Evolutionary conservation across 2,329 filamentous ascomycete genomes (phyloP), one percentile per base, ranked within the genome.

Genomic region (Aspergillus persii): DNA sequence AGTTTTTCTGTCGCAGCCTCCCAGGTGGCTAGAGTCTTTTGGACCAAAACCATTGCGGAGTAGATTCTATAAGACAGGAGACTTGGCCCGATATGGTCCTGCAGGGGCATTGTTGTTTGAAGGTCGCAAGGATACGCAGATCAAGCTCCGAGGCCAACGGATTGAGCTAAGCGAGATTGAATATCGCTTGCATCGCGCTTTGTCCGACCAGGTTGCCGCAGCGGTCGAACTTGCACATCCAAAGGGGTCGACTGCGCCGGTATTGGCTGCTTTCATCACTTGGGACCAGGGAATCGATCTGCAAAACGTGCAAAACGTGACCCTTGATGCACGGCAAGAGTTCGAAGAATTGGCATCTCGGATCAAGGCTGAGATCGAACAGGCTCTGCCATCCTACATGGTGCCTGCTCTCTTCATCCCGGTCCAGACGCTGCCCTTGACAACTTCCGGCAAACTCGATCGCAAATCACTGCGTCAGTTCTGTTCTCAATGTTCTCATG

Each of bases 101-200:
- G 59, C 58, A n/a, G 56, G 59, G 8, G 33, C 51, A 3, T 9
- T 61, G 23, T 11, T n/a, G 12, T 55, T 55, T 11, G 30, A 56
- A 27, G 59, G 59, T n/a, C 59, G 56, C 6, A 56, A 56, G 31
- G 54, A 57, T 36, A n/a, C n/a, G 2, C 58, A 60, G 31, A 18
- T 58, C 31, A 60, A 60, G 50, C 8, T 61, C 8, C 51, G 49
- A 33, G 59, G 59, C 3, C 59, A 61, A 30, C 59, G 59, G 5
- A 46, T 58, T 27, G 59, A 61, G 41, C 41, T 58, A 2, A 31
- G 47, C 2, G 59, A 61, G 29, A 46, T 61, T 27, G 59, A 61
- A 23, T 49, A 52, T 26, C 53, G 50, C 26, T 3, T 59, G 12
- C 54, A 30, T 30, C 8, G 29, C 18, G 18, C 46, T 12, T 51